These are phyloP conservation scores for Ogataea polymorpha DNA, from an alignment of 805 yeast species.

Conservation along the genomic window DNA sequence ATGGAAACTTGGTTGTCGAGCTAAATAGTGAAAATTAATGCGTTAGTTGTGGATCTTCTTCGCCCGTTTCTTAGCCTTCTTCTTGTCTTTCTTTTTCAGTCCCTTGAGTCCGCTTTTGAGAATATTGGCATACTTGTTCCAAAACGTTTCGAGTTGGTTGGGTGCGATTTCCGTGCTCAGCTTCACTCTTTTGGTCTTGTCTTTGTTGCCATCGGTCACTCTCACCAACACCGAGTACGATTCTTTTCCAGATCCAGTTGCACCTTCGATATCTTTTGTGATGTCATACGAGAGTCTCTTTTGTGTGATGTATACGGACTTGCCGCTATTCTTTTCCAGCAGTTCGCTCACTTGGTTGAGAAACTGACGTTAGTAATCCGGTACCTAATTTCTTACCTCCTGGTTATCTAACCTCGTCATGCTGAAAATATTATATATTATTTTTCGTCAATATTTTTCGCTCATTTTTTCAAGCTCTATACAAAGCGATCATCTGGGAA, in stretches of 20 bases:
- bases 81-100: conserved; percentile 75
- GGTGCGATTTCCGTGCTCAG: conserved; percentile 70
- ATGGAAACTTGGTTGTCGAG: conserved; percentile 52
- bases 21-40: conserved; percentile 4
- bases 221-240: conserved; percentile 67
- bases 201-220: conserved; percentile 55
- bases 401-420: conserved; percentile 23
- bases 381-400: conserved; percentile 19
- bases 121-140: conserved; percentile 69
- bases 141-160: conserved; percentile 62
- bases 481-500: conserved; percentile 12
- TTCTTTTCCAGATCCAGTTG: conserved; percentile 9
- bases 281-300: conserved; percentile 42
- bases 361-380: conserved; percentile 22
- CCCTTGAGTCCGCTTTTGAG: conserved; percentile 74
- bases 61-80: conserved; percentile 45
- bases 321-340: conserved; percentile 22
- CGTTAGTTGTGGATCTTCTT: conserved; percentile 8
- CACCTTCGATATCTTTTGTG: conserved; percentile 19
- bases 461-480: conserved; percentile 3
- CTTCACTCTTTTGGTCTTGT: conserved; percentile 52
- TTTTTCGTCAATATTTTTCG: conserved; percentile 3
- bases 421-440: not conserved
- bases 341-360: conserved; percentile 21
- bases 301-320: conserved; percentile 58